Evolutionary conservation across 192 early-diverging fungal species (phyloP), one percentile per base, ranked within the genome.

Genomic region (Coemansia sp.): DNA sequence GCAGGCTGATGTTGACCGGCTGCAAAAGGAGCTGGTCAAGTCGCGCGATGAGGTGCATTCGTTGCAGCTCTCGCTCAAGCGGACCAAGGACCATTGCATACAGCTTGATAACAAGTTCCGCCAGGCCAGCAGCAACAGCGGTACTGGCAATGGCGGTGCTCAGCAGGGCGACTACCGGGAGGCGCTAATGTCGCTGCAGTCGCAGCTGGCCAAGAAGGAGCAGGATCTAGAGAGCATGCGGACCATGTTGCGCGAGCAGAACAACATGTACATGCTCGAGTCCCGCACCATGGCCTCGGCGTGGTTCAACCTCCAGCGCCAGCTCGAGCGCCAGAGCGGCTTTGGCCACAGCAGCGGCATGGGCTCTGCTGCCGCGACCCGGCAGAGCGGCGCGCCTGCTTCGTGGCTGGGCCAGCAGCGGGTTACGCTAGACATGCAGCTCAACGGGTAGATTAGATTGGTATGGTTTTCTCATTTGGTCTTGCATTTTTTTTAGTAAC

Each of bases 211-310:
- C 19, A 45, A 58, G 50, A 67, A 65, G 43, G 59, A 65, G 49
- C 59, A 75, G 46, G 68, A 88, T 80, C 79, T 87, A 29, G 87
- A 91, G 64, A 73, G 90, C 52, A 74, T 82, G 40, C 91, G 95
- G 60, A 82, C 85, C 16, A 82, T 89, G 59, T 71, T 81, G 19
- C 89, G 88, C 42, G 66, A 80, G 44, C 65, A 84, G 81, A 56
- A 80, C 77, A 64, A 64, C 52, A 61, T 64, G 14, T 70, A 78
- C 33, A 35, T 65, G 45, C 84, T 89, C 28, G 95, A 97, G 65
- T 88, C 92, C 58, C 81, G 81, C 50, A 73, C 94, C 43, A 90
- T 97, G 61, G 80, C 87, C 31, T 91, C 90, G 12, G 92, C 95
- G 7, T 97, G 73, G 73, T 76, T 66, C 40, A 86, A 91, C 44